A percentile compares a stretch with the other conserved stretches of the same genome.
Conservation (phyloP, 768 basidiomycete species). For the Dentipellis fragilis region DNA sequence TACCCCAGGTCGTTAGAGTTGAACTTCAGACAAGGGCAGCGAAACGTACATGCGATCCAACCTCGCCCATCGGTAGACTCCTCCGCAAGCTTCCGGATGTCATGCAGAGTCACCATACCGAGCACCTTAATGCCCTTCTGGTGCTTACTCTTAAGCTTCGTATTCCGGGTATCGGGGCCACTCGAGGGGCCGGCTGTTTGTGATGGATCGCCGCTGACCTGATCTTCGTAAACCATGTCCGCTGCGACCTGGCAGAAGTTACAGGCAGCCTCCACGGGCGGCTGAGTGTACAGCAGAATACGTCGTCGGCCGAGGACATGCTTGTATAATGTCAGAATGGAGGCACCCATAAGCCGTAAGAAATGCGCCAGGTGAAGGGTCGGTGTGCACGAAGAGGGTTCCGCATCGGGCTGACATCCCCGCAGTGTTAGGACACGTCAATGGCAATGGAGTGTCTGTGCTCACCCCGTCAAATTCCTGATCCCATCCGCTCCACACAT, state of each 20-base stretch:
- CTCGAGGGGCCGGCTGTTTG: conserved; percentile 4
- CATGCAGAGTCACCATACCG: conserved; percentile 72
- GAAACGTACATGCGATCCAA: conserved; percentile 68
- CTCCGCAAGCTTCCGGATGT: conserved; percentile 49
- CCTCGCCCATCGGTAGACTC: conserved; percentile 55
- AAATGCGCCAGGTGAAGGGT: conserved; percentile 68
- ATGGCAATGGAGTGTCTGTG: no score
- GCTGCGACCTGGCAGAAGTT: conserved; percentile 53
- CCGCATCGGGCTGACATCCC: conserved; percentile 10
- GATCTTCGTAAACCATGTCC: conserved; percentile 49
- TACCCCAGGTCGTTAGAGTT: conserved; percentile 11
- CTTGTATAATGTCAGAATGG: conserved; percentile 70
- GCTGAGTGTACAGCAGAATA: conserved; percentile 71
- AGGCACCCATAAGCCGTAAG: conserved; percentile 69
- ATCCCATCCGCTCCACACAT: conserved; percentile 61
- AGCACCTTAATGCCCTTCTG: conserved; percentile 55
- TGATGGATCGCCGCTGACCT: conserved; percentile 10
- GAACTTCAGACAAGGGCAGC: not conserved
- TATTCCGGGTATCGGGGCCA: conserved; percentile 6
- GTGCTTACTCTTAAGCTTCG: conserved; percentile 27
- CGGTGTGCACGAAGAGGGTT: conserved; percentile 31
- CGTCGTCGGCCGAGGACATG: conserved; percentile 65
- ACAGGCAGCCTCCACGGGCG: conserved; percentile 73
- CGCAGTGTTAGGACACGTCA: not conserved
- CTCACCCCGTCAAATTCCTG: conserved; percentile 49